Percentiles rank a stretch among this genome's conserved stretches.
phyloP scores from a whole-genome alignment of 305 asterid species.

The Rubia tinctorum region DNA sequence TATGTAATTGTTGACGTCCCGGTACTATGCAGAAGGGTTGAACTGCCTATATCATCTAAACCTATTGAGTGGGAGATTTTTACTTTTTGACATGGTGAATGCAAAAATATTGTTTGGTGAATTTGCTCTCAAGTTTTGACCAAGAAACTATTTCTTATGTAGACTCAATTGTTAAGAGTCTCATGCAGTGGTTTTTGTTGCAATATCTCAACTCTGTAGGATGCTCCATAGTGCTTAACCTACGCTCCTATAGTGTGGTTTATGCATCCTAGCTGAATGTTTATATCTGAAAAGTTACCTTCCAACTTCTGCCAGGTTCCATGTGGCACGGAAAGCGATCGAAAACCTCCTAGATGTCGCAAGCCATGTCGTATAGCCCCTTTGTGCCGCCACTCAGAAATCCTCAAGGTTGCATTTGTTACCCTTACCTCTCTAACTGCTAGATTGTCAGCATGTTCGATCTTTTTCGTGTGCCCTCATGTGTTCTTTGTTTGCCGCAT shows the following conservation, averaged over 20 bases:
- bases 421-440: neutral
- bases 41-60: too few relatives aligned
- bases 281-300: conserved; percentile 1
- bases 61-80: neutral
- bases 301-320: conserved; percentile 66
- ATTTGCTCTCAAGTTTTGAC: neutral
- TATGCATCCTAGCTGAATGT: neutral
- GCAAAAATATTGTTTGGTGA: neutral
- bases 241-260: neutral
- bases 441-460: neutral
- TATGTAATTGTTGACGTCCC: neutral
- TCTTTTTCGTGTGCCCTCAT: too few relatives aligned
- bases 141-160: neutral
- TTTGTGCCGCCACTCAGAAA: conserved; percentile 64
- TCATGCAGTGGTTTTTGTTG: neutral
- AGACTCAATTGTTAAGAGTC: neutral
- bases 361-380: conserved; percentile 62
- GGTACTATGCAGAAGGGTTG: neutral
- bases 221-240: neutral
- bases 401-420: conserved; percentile 55
- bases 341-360: conserved; percentile 83
- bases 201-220: neutral
- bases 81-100: neutral
- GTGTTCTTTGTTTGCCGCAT: neutral
- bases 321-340: conserved; percentile 87